Base-by-base conservation (phyloP, 805 yeast genomes). In the Brettanomyces custersianus region DNA sequence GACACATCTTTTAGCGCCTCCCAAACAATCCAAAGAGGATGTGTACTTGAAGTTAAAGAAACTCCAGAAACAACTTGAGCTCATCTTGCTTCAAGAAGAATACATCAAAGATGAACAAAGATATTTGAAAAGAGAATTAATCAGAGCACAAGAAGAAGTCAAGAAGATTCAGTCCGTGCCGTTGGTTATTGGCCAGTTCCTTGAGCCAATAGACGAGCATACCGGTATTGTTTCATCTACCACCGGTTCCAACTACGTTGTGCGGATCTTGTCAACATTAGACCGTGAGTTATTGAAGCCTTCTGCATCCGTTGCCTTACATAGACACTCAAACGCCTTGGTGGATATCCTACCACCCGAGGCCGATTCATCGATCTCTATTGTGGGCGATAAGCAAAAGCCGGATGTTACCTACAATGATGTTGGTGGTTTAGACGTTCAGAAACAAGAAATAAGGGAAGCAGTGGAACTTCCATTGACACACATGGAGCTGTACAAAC, bases 381-480 rank as follows among this genome's bases (percentile, higher is more conserved):
- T 94, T 58, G 81, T 92, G 51, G 94, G 95, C 22, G 94, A 90
- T 29, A 83, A 85, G 50, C 95, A 94, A 62, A 84, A 82, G 55
- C 94, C 94, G 18, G 88, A 82, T 53, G 92, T 83, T 27, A 78
- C 95, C 2, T 92, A 92, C 53, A 95, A 95, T 23, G 98, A 92
- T 59, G 96, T 92, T 38, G 99, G 99, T 62, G 99, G 98, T 28
- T 69, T 92, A 57, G 98, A 92, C 60, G 87, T 92, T 95, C 99
- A 92, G 62, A 94, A 92, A 52, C 98, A 94, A 62, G 99, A 92
- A 65, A 92, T 92, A 44, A 77, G 96, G 54, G 99, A 92, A 64
- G 98, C 98, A 2, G 97, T 92, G 12, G 98, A 92, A 61, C 70
- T 92, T 49, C 98, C 98, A 10, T 71, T 92, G 52, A 82, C 95